A percentile compares a stretch with the other conserved stretches of the same genome.
Evolutionary conservation across 129 eudicot genomes (phyloP).

Genomic region (Escallonia rubra): DNA sequence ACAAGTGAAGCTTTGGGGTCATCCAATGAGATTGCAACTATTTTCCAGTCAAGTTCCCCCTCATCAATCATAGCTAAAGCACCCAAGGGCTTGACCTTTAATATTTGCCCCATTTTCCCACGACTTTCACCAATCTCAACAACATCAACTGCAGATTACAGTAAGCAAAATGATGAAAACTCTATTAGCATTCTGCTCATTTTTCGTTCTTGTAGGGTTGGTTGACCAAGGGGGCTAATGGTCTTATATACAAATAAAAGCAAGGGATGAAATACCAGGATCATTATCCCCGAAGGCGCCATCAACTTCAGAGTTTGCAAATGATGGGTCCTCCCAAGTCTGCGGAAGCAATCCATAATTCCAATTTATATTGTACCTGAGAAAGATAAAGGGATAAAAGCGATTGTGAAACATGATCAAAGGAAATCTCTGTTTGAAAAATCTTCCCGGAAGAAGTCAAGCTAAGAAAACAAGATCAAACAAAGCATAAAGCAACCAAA

Average conservation of each 20-base stretch:
- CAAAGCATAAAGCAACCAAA: not conserved
- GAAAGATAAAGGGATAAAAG: not conserved
- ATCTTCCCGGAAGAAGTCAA: not conserved
- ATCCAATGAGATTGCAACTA: constrained; percentile 91
- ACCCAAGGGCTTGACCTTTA: constrained; percentile 92
- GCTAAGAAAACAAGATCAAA: not conserved
- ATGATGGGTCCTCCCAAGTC: constrained; percentile 98
- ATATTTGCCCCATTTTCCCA: constrained; percentile 65
- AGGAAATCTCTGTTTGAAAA: not conserved
- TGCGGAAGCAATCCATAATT: constrained; percentile 97
- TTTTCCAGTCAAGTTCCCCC: constrained; percentile 99
- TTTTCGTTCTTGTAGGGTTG: not conserved
- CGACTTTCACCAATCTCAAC: constrained; percentile 91
- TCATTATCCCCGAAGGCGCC: constrained; percentile 99
- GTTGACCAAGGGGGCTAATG: not conserved
- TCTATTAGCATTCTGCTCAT: not conserved
- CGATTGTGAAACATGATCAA: no score
- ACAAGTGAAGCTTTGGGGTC: constrained; percentile 98
- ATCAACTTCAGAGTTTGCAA: constrained; percentile 83
- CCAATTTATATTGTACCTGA: constrained; percentile 96
- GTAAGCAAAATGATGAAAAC: not conserved
- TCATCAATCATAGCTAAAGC: constrained; percentile 98
- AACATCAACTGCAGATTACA: constrained; percentile 69
- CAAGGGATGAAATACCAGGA: constrained; percentile 46
- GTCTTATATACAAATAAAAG: no score